These are phyloP conservation scores for Xylaria flabelliformis DNA, from an alignment of 495 filamentous ascomycete species.

Conservation along the genomic window DNA sequence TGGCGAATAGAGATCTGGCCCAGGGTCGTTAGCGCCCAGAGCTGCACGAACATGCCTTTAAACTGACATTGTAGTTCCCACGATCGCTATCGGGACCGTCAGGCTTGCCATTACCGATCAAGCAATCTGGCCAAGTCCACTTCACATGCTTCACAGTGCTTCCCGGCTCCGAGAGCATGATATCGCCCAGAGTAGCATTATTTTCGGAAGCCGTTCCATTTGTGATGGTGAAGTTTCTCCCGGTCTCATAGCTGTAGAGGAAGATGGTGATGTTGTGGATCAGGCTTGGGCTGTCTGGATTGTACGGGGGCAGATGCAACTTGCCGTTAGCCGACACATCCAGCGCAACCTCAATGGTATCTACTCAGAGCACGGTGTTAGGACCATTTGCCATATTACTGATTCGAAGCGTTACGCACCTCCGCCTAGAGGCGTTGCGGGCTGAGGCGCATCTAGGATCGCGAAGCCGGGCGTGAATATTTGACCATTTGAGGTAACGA, in stretches of 20 bases:
- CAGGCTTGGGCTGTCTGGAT: conserved; percentile 52
- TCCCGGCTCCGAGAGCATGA: conserved; percentile 64
- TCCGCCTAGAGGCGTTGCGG: conserved; percentile 69
- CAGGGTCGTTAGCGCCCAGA: conserved; percentile 17
- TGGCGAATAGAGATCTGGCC: conserved; percentile 69
- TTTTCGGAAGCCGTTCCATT: conserved; percentile 65
- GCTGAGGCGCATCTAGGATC: conserved; percentile 69
- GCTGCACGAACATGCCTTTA: neutral
- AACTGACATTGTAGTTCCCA: conserved; percentile 57
- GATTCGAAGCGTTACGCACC: conserved; percentile 47
- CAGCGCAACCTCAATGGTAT: conserved; percentile 68
- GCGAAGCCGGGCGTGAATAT: conserved; percentile 69
- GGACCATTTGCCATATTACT: neutral
- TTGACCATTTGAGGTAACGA: conserved; percentile 64
- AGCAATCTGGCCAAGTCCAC: conserved; percentile 69
- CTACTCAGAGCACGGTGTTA: conserved; percentile 40
- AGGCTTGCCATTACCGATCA: conserved; percentile 63
- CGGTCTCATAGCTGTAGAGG: conserved; percentile 64
- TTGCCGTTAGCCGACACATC: conserved; percentile 70
- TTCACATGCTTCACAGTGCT: conserved; percentile 74
- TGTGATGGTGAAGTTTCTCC: conserved; percentile 71
- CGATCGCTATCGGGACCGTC: conserved; percentile 43
- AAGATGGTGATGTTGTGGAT: conserved; percentile 72
- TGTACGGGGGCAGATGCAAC: conserved; percentile 62
- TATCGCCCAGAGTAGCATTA: conserved; percentile 63